A percentile compares a stretch with the other conserved stretches of the same genome.
phyloP scores from a whole-genome alignment of 108 stramenopile genomes.

The Chaetoceros tenuissimus region DNA sequence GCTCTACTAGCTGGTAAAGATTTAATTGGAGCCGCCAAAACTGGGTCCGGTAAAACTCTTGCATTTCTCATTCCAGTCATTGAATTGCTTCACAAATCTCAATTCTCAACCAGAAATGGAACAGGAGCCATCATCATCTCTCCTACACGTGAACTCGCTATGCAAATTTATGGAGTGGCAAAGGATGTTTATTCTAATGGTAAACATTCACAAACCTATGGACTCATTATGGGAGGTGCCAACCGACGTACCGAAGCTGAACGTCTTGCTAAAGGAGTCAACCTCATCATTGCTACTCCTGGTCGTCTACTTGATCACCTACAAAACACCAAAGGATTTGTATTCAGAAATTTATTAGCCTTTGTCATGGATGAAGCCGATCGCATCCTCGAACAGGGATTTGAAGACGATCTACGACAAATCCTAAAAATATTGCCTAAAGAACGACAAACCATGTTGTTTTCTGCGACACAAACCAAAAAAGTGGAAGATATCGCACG shows the following conservation, averaged over 20 bases:
- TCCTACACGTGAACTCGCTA: conserved; percentile 95
- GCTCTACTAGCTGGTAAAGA: conserved; percentile 90
- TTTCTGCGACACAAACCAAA: conserved; percentile 98
- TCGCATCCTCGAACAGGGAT: conserved; percentile 96
- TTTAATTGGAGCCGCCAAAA: conserved; percentile 97
- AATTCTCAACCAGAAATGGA: conserved; percentile 87
- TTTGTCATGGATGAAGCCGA: conserved; percentile 99
- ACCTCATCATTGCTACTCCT: conserved; percentile 94
- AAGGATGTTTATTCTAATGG: conserved; percentile 78
- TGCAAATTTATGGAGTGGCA: conserved; percentile 99
- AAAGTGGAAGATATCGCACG: conserved; percentile 96
- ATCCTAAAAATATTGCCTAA: conserved; percentile 94
- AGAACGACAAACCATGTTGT: conserved; percentile 97
- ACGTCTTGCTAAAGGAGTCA: conserved; percentile 91
- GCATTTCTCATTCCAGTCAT: conserved; percentile 94
- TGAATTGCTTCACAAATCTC: conserved; percentile 87
- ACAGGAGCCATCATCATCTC: conserved; percentile 95
- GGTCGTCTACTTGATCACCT: conserved; percentile 97
- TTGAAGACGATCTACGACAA: conserved; percentile 96
- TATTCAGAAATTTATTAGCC: conserved; percentile 81
- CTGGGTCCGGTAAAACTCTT: conserved; percentile 96
- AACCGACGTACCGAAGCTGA: conserved; percentile 96
- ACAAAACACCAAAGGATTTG: conserved; percentile 95
- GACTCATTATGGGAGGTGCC: conserved; percentile 96
- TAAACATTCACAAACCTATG: conserved; percentile 87